Conservation (phyloP, 768 basidiomycete genomes). For the Mycena floridula region DNA sequence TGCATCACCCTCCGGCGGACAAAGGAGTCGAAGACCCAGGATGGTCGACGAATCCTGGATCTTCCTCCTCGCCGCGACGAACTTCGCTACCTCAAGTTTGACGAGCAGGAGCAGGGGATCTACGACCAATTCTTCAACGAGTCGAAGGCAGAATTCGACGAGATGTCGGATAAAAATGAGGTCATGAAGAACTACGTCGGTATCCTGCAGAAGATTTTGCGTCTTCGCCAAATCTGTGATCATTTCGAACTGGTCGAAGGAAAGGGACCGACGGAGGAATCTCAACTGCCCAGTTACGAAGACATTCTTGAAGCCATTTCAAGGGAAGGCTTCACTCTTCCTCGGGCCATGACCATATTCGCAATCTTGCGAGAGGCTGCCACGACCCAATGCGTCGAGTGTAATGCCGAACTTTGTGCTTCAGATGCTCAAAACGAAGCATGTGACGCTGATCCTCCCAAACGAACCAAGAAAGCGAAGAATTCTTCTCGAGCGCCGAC, state of each 20-base stretch:
- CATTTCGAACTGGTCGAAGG: constrained; percentile 86
- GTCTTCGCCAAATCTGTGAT: constrained; percentile 96
- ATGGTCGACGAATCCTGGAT: constrained; percentile 80
- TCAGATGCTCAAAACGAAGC: constrained; percentile 43
- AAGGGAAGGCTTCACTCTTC: constrained; percentile 69
- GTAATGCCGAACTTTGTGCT: constrained; percentile 67
- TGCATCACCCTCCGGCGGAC: constrained; percentile 95
- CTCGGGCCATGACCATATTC: constrained; percentile 79
- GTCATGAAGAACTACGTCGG: constrained; percentile 99
- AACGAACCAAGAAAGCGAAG: constrained; percentile 46
- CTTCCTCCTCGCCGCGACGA: constrained; percentile 90
- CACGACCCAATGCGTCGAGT: constrained; percentile 86
- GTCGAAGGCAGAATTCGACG: constrained; percentile 88
- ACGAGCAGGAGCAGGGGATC: constrained; percentile 72
- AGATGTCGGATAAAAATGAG: constrained; percentile 81
- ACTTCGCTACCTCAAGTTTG: constrained; percentile 79
- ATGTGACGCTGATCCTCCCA: constrained; percentile 41
- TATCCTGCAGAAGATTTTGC: constrained; percentile 92
- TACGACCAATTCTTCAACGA: constrained; percentile 88
- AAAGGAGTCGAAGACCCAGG: constrained; percentile 77
- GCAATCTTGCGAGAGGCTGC: constrained; percentile 80
- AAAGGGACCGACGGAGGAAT: constrained; percentile 41
- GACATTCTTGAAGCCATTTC: constrained; percentile 72
- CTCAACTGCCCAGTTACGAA: constrained; percentile 64
- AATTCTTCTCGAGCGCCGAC: constrained; percentile 62